Conservation (phyloP, 1,284 basidiomycete genomes). For the Trametes versicolor region DNA sequence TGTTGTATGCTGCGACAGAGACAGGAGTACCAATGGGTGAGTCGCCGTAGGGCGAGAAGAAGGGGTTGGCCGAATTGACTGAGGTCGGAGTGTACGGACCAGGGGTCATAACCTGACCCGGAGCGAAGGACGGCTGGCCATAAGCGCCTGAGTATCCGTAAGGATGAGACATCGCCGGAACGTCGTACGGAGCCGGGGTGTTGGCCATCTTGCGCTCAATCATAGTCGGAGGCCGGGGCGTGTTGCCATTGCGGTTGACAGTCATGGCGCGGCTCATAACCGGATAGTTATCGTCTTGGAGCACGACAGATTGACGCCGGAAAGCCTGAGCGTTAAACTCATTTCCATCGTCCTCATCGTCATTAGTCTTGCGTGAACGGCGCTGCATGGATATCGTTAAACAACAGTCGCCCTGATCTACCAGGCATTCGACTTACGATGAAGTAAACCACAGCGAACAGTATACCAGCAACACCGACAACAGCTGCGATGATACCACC, state of each 20-base stretch:
- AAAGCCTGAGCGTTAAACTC: slow-evolving; percentile 64
- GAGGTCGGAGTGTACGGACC: slow-evolving; percentile 33
- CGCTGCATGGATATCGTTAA: slow-evolving; percentile 46
- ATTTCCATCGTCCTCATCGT: slow-evolving; percentile 52
- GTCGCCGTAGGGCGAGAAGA: slow-evolving; percentile 48
- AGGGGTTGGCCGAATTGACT: slow-evolving; percentile 44
- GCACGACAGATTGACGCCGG: slow-evolving; percentile 66
- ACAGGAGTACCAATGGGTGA: slow-evolving; percentile 46
- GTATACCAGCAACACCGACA: slow-evolving; percentile 57
- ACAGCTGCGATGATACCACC: slow-evolving; percentile 64
- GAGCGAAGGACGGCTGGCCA: slow-evolving; percentile 38
- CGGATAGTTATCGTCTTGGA: slow-evolving; percentile 57
- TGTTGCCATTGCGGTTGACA: slow-evolving; percentile 32
- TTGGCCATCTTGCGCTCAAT: slow-evolving; percentile 46
- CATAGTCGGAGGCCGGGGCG: slow-evolving; percentile 42
- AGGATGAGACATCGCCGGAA: slow-evolving; percentile 26
- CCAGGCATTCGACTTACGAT: slow-evolving; percentile 52
- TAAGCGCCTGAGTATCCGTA: slow-evolving; percentile 39
- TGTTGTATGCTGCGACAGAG: slow-evolving; percentile 41
- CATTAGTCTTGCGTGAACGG: slow-evolving; percentile 45
- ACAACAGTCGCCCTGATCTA: slow-evolving; percentile 8
- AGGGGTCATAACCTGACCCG: slow-evolving; percentile 34
- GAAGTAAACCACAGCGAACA: slow-evolving; percentile 61
- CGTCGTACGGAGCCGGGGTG: slow-evolving; percentile 24
- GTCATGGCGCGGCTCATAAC: slow-evolving; percentile 30